phyloP scores from a whole-genome alignment of 2,329 filamentous ascomycete genomes.

The Hortaea werneckii region DNA sequence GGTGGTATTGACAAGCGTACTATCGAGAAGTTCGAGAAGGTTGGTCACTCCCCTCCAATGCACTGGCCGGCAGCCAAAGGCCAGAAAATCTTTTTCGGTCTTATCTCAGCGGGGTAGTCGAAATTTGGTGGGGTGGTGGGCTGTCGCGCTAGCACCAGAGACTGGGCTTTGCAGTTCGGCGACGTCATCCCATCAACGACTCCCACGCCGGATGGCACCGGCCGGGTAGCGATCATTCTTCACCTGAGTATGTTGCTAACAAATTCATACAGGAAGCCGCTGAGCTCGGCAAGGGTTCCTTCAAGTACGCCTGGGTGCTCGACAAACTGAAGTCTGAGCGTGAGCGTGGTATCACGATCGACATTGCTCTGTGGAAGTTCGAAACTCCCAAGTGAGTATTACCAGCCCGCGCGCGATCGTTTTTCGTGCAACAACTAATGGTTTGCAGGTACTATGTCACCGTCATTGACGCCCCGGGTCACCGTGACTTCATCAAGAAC shows the following conservation, averaged over 20 bases:
- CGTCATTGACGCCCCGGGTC: slow-evolving; percentile 95
- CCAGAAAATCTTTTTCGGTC: slow-evolving; percentile 1
- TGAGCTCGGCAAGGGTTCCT: slow-evolving; percentile 99
- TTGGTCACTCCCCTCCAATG: slow-evolving; percentile 31
- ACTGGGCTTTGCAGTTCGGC: neutral
- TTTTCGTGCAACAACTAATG: neutral
- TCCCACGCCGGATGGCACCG: too few relatives aligned
- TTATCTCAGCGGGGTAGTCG: slow-evolving; percentile 3
- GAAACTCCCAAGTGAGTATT: slow-evolving; percentile 65
- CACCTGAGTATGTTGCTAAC: slow-evolving; percentile 12
- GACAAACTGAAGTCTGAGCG: slow-evolving; percentile 99
- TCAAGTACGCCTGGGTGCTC: slow-evolving; percentile 99
- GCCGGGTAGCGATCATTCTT: too few relatives aligned
- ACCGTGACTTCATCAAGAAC: slow-evolving; percentile 99
- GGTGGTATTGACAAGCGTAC: slow-evolving; percentile 99
- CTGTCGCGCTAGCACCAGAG: neutral
- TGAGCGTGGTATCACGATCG: slow-evolving; percentile 99
- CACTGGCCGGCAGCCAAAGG: slow-evolving; percentile 3
- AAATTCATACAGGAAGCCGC: slow-evolving; percentile 68
- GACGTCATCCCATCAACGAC: neutral
- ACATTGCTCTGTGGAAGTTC: slow-evolving; percentile 99
- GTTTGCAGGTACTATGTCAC: slow-evolving; percentile 49
- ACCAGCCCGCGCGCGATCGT: neutral
- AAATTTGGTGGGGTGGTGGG: slow-evolving; percentile 6
- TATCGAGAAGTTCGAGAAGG: slow-evolving; percentile 99